Percentiles rank a stretch among this genome's conserved stretches.
These are phyloP conservation scores for Botrytis medusae DNA, from an alignment of 2,329 filamentous ascomycete genomes.

Conservation along the genomic window DNA sequence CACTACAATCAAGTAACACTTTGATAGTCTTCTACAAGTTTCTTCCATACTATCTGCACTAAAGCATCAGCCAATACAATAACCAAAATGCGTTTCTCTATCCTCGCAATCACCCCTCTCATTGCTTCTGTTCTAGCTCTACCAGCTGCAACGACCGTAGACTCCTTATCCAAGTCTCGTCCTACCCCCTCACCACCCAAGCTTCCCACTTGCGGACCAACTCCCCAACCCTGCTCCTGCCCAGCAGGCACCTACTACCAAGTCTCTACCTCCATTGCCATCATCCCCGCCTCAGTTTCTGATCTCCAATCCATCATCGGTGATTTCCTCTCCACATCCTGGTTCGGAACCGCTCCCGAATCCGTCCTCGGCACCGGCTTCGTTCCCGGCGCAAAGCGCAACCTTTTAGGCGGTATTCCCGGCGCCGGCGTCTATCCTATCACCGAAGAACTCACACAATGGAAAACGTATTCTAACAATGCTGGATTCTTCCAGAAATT, in stretches of 20 bases:
- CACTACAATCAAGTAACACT: not conserved
- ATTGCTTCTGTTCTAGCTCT: not conserved
- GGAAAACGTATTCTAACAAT: not conserved
- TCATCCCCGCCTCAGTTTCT: not conserved
- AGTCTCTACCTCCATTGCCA: not conserved
- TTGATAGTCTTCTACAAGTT: not conserved
- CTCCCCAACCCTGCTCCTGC: not conserved
- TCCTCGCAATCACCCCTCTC: conserved; percentile 4
- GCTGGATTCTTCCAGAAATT: not conserved
- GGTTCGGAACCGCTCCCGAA: not conserved
- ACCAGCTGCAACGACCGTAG: not conserved
- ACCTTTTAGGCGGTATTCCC: not conserved
- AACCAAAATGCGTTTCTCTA: conserved; percentile 16
- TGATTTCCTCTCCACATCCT: conserved; percentile 5
- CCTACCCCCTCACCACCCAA: not conserved
- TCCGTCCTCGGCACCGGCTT: not conserved
- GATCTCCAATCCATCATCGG: conserved; percentile 1
- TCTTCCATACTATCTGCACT: not conserved
- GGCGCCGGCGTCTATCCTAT: conserved; percentile 1
- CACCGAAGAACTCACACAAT: conserved; percentile 10
- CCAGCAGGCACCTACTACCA: conserved; percentile 6
- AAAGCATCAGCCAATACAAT: not conserved
- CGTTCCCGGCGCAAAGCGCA: not conserved
- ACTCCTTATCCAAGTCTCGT: not conserved
- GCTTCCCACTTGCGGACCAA: conserved; percentile 2